phyloP scores from a whole-genome alignment of 352 stramenopile species.

The Phytopythium kandeliae region DNA sequence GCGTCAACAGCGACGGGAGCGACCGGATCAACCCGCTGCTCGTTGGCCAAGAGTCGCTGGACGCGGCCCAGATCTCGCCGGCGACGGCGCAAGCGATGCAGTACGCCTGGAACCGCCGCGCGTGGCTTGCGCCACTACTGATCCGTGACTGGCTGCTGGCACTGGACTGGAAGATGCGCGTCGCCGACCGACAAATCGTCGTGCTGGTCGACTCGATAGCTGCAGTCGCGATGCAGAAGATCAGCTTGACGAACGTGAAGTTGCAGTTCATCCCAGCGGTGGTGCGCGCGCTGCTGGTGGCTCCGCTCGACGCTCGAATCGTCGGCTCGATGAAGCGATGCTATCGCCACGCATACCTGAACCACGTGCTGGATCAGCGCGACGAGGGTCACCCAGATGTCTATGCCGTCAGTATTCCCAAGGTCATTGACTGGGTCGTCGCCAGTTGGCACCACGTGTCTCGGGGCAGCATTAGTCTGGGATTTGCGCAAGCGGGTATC shows the following conservation, averaged over 20 bases:
- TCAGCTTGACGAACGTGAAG: constrained; percentile 57
- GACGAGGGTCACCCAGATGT: constrained; percentile 29
- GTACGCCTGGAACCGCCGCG: constrained; percentile 65
- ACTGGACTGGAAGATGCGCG: constrained; percentile 74
- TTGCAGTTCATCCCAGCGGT: constrained; percentile 35
- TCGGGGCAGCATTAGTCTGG: constrained; percentile 36
- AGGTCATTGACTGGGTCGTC: constrained; percentile 58
- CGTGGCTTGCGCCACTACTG: constrained; percentile 68
- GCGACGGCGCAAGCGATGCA: constrained; percentile 23
- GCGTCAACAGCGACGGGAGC: constrained; percentile 59
- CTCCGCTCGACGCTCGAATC: constrained; percentile 34
- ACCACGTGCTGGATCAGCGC: constrained; percentile 33
- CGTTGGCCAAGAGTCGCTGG: constrained; percentile 34
- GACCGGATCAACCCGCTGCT: constrained; percentile 71
- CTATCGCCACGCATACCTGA: constrained; percentile 46
- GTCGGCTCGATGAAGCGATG: constrained; percentile 44
- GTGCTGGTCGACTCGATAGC: constrained; percentile 57
- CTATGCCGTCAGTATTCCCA: constrained; percentile 36
- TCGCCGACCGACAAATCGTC: constrained; percentile 62
- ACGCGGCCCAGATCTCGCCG: constrained; percentile 1
- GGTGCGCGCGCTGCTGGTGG: constrained; percentile 32
- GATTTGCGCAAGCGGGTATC: constrained; percentile 38
- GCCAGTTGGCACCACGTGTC: constrained; percentile 51
- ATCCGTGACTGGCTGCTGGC: constrained; percentile 74
- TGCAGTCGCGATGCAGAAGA: constrained; percentile 51